Evolutionary conservation across 1,284 basidiomycete species (phyloP).

Genomic region (Leccinum solheimii): DNA sequence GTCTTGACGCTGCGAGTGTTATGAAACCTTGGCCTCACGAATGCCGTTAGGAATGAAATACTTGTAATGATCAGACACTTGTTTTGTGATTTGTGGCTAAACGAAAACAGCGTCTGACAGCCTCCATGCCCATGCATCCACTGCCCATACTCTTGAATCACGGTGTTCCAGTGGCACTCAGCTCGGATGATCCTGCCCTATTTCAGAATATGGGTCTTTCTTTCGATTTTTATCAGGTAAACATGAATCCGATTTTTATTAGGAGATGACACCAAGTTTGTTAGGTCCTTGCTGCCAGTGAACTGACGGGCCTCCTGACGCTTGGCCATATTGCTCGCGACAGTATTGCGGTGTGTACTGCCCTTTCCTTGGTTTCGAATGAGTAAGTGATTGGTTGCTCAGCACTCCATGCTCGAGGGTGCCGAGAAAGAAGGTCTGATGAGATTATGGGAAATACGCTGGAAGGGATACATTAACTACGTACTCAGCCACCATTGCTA

Average conservation of each 20-base stretch:
- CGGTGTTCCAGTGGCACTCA: constrained; percentile 67
- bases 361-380: neutral
- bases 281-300: constrained; percentile 60
- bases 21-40: constrained; percentile 9
- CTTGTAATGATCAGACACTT: constrained; percentile 43
- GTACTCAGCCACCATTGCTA: neutral
- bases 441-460: constrained; percentile 51
- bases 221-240: constrained; percentile 70
- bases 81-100: neutral
- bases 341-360: constrained; percentile 54
- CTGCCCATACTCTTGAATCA: constrained; percentile 66
- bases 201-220: constrained; percentile 77
- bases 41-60: constrained; percentile 58
- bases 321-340: constrained; percentile 61
- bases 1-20: constrained; percentile 25
- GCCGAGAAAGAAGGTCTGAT: constrained; percentile 50
- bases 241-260: neutral
- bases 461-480: constrained; percentile 47
- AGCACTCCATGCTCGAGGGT: constrained; percentile 55
- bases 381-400: constrained; percentile 2
- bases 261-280: constrained; percentile 1
- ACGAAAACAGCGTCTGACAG: constrained; percentile 49
- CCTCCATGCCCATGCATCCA: constrained; percentile 76
- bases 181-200: constrained; percentile 73
- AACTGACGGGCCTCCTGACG: constrained; percentile 60